Conservation (phyloP, 768 basidiomycete genomes). For the Mycena vulgaris region DNA sequence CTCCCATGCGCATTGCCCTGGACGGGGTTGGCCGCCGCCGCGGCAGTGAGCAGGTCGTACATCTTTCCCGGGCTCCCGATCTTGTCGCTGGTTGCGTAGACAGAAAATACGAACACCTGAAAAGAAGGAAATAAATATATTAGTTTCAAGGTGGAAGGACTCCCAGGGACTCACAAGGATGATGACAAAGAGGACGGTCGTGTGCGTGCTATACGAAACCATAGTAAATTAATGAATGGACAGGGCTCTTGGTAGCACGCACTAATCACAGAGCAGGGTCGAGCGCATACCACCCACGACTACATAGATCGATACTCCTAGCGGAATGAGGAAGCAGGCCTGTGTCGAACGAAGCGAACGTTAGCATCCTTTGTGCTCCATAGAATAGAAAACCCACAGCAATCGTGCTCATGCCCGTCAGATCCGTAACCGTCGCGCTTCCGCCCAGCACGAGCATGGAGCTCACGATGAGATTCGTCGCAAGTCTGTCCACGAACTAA, state of each 20-base stretch:
- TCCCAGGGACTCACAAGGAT: slow-evolving; percentile 64
- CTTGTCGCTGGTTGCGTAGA: slow-evolving; percentile 83
- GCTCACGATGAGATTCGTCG: slow-evolving; percentile 94
- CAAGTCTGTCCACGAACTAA: slow-evolving; percentile 62
- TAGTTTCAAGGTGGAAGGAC: background rate
- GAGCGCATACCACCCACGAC: slow-evolving; percentile 91
- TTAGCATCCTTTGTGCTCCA: background rate
- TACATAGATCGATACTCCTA: slow-evolving; percentile 91
- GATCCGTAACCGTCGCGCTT: slow-evolving; percentile 87
- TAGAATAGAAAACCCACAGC: slow-evolving; percentile 60
- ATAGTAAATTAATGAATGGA: background rate
- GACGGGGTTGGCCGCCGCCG: slow-evolving; percentile 71
- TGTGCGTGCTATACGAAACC: slow-evolving; percentile 78
- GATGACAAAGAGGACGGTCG: slow-evolving; percentile 88
- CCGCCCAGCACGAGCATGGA: slow-evolving; percentile 87
- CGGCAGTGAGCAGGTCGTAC: slow-evolving; percentile 83
- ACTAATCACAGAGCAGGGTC: slow-evolving; percentile 91
- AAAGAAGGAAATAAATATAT: slow-evolving; percentile 22
- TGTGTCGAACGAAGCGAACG: slow-evolving; percentile 37
- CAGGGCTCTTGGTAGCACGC: slow-evolving; percentile 44
- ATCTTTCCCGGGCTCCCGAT: slow-evolving; percentile 87
- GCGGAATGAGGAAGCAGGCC: slow-evolving; percentile 93
- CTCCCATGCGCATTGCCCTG: slow-evolving; percentile 88
- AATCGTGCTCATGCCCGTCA: slow-evolving; percentile 93
- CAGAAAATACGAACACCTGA: slow-evolving; percentile 76